Percentiles rank a stretch among this genome's conserved stretches.
phyloP scores from a whole-genome alignment of 371 early-diverging fungal genomes.

The Mucor irregularis region DNA sequence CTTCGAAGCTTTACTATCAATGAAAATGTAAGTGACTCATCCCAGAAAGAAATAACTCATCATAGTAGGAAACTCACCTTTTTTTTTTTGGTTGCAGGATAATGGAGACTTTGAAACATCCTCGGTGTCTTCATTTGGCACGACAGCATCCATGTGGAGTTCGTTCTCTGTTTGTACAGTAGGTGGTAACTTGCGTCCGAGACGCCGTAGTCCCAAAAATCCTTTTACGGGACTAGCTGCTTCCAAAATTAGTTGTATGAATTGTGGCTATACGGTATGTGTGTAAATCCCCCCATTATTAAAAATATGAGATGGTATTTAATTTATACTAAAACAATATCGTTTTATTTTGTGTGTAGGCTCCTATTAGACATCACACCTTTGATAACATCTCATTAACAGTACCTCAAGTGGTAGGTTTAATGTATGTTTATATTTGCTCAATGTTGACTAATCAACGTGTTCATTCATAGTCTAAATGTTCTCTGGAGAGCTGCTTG shows the following conservation, averaged over 20 bases:
- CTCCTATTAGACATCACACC: conserved; percentile 79
- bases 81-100: conserved; percentile 9
- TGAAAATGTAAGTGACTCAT: conserved; percentile 17
- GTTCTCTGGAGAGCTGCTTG: conserved; percentile 69
- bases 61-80: conserved; percentile 1
- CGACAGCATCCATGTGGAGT: conserved; percentile 55
- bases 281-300: too few relatives aligned
- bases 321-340: background rate
- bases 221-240: conserved; percentile 80
- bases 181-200: conserved; percentile 44
- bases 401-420: conserved; percentile 61
- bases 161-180: conserved; percentile 52
- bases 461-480: conserved; percentile 41
- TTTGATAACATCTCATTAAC: conserved; percentile 82
- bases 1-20: conserved; percentile 23
- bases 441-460: too few relatives aligned
- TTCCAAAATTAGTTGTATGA: conserved; percentile 74
- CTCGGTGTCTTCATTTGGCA: conserved; percentile 49
- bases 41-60: background rate
- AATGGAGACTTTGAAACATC: conserved; percentile 47
- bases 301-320: background rate
- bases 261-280: conserved; percentile 74
- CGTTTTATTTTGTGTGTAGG: conserved; percentile 22
- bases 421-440: background rate
- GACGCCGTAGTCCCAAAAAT: conserved; percentile 51